Conservation (phyloP, 2,329 filamentous ascomycete species). For the Emericellopsis cladophorae region DNA sequence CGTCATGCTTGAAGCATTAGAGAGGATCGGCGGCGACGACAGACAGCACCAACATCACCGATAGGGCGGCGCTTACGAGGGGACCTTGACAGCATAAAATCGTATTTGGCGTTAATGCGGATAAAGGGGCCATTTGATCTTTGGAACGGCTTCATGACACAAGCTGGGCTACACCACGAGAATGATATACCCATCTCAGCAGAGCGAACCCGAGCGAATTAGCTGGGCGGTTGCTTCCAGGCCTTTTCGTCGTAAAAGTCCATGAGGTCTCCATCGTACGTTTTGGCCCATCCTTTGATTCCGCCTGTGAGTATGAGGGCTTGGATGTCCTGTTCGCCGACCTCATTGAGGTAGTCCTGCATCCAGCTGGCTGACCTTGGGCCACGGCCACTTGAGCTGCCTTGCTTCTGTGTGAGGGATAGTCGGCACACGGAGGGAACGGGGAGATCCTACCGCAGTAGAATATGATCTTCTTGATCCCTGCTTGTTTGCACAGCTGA, state of each 20-base stretch:
- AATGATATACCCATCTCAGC: background rate
- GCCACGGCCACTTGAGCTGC: constrained; percentile 40
- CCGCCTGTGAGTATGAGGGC: constrained; percentile 37
- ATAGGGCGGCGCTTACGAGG: background rate
- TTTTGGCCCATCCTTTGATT: constrained; percentile 39
- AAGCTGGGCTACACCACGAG: background rate
- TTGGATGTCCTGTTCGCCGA: constrained; percentile 24
- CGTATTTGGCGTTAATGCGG: constrained; percentile 2
- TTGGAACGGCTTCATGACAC: background rate
- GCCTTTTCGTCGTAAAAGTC: constrained; percentile 27
- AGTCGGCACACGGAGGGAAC: background rate
- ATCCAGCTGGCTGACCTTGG: constrained; percentile 43
- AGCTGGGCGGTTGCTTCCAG: constrained; percentile 13
- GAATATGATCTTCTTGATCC: constrained; percentile 27
- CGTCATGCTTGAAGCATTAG: constrained; percentile 85
- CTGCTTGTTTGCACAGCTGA: constrained; percentile 25
- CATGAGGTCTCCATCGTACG: constrained; percentile 29
- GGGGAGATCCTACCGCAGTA: constrained; percentile 27
- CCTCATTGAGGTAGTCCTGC: constrained; percentile 31
- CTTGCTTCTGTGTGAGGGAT: constrained; percentile 16
- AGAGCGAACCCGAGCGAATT: background rate
- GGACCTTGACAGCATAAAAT: background rate
- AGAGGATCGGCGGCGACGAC: constrained; percentile 53
- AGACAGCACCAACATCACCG: constrained; percentile 16
- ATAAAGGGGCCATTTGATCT: constrained; percentile 1